Conservation (phyloP, 805 yeast species). For the Candida wancherniae region DNA sequence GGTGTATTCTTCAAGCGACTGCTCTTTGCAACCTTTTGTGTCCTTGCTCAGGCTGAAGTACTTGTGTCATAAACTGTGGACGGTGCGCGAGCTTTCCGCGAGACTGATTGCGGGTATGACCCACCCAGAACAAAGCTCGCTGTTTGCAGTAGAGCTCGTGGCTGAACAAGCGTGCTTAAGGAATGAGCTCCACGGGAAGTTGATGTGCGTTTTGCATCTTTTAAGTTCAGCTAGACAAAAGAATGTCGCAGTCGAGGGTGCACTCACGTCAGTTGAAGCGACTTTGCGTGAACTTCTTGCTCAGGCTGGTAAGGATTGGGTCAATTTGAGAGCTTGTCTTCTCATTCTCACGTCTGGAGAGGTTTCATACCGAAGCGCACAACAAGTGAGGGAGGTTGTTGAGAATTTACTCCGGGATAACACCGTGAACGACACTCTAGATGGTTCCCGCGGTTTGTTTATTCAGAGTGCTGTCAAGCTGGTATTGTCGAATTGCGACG, state of each 20-base stretch:
- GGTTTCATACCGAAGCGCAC: too few relatives aligned
- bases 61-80: constrained; percentile 62
- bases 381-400: too few relatives aligned
- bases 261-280: too few relatives aligned
- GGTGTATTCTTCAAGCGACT: constrained; percentile 48
- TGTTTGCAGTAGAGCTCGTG: constrained; percentile 22
- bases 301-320: constrained; percentile 1
- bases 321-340: constrained; percentile 8
- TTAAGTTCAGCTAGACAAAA: constrained; percentile 6
- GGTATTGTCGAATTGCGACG: constrained; percentile 15
- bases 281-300: too few relatives aligned
- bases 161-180: not conserved
- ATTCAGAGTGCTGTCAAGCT: constrained; percentile 27
- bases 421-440: too few relatives aligned
- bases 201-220: constrained; percentile 10
- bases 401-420: too few relatives aligned
- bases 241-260: too few relatives aligned
- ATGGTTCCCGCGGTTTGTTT: constrained; percentile 24
- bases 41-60: constrained; percentile 25
- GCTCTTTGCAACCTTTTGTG: constrained; percentile 49
- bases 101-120: constrained; percentile 55
- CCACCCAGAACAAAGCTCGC: constrained; percentile 6
- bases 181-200: constrained; percentile 11
- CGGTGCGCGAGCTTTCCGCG: constrained; percentile 84
- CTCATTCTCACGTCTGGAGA: constrained; percentile 2